A percentile compares a stretch with the other conserved stretches of the same genome.
Conservation (phyloP, 2,329 filamentous ascomycete genomes). For the Microdochium bolleyi region DNA sequence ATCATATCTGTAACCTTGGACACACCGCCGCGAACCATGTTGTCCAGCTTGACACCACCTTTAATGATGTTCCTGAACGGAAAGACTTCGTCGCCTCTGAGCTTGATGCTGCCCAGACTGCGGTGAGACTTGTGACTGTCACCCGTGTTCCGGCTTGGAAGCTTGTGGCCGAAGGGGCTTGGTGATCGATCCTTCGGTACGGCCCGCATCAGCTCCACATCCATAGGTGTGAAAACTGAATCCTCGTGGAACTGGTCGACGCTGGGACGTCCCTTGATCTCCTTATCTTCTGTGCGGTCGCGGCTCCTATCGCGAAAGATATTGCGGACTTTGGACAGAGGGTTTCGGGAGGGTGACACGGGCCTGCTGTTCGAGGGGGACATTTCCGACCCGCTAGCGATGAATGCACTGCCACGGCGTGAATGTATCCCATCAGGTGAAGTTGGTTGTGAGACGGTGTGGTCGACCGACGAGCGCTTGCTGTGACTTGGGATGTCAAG, state of each 20-base stretch:
- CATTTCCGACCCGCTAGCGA: conserved; percentile 50
- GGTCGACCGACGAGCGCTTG: conserved; percentile 31
- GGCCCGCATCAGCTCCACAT: conserved; percentile 17
- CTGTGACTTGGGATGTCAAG: conserved; percentile 37
- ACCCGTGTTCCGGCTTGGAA: conserved; percentile 26
- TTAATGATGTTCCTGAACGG: conserved; percentile 71
- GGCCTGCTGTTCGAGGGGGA: conserved; percentile 56
- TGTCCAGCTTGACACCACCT: conserved; percentile 60
- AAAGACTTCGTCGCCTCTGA: conserved; percentile 36
- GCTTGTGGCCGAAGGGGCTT: conserved; percentile 27
- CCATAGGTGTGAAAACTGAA: conserved; percentile 14
- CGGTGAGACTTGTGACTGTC: conserved; percentile 40
- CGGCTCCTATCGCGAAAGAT: conserved; percentile 47
- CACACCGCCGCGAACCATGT: conserved; percentile 54
- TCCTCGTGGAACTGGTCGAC: conserved; percentile 25
- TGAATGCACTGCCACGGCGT: not conserved
- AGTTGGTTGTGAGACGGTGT: conserved; percentile 36
- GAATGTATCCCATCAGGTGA: conserved; percentile 35
- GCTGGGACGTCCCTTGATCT: conserved; percentile 3
- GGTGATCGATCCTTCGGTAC: conserved; percentile 21
- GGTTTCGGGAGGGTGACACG: conserved; percentile 55
- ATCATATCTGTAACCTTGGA: conserved; percentile 49
- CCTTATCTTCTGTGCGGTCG: conserved; percentile 28
- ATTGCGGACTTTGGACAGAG: conserved; percentile 45
- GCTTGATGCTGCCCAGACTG: conserved; percentile 40